Evolutionary conservation across 345 rosid genomes (phyloP), one percentile per base, ranked within the genome.

Genomic region (Brassica nigra): DNA sequence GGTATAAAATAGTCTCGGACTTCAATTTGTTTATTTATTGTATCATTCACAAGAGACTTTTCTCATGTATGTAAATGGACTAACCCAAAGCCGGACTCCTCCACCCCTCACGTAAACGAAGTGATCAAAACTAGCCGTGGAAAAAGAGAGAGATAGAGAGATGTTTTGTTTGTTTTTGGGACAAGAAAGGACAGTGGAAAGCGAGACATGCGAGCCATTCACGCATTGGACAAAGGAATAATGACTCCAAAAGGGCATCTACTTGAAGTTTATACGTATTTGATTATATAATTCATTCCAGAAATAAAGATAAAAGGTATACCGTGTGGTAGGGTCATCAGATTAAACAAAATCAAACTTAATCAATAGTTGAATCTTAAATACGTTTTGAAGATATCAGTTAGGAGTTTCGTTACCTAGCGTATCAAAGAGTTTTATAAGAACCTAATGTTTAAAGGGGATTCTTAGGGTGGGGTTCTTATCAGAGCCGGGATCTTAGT

Each of bases 381-480:
- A 55, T 18, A 55, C 61, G 61, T 55, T 55, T 14, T 5, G 54
- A 49, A 16, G 28, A 55, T 55, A 55, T 18, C 61, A 16, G 28
- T 16, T 10, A 18, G 28, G 28, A 55, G 61, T 55, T 55, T 55
- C 61, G 27, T 52, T 14, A 1, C 15, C 16, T 49, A 8, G 15
- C 27, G 75, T 23, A 34, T 12, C 70, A 62, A 62, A 62, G 67
- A 29, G 44, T 42, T 54, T 23, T 55, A 62, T 77, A 49, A 77
- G 1, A 0, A 23, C 27, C n/a, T n/a, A n/a, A n/a, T n/a, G n/a
- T n/a, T n/a, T n/a, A n/a, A n/a, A n/a, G n/a, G n/a, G n/a, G n/a
- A n/a, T n/a, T n/a, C n/a, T n/a, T n/a, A n/a, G n/a, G n/a, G n/a
- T n/a, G n/a, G n/a, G n/a, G n/a, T n/a, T n/a, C n/a, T n/a, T n/a